Evolutionary conservation across 2,329 filamentous ascomycete genomes (phyloP).

Genomic region (Cytospora leucostoma): DNA sequence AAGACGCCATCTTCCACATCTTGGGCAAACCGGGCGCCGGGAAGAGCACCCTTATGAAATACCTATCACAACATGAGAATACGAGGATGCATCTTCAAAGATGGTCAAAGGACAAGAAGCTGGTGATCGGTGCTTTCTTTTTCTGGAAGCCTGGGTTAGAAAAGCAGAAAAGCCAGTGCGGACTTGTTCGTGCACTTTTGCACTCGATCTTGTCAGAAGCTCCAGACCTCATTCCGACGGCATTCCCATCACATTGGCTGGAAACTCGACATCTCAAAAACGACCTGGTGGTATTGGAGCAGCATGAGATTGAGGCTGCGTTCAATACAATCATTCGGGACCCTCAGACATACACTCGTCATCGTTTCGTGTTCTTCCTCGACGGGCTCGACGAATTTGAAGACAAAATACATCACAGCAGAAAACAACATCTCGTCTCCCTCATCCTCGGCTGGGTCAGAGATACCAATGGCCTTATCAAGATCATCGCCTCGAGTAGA

Average conservation of each 20-base stretch:
- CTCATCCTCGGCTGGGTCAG: conserved; percentile 2
- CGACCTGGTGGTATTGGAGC: background rate
- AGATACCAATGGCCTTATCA: background rate
- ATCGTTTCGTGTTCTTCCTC: conserved; percentile 1
- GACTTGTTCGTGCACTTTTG: background rate
- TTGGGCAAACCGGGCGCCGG: too few species aligned
- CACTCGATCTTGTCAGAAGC: conserved; percentile 3
- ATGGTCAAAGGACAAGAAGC: background rate
- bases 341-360: too few species aligned
- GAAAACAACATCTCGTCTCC: background rate
- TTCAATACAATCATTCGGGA: background rate
- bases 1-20: too few species aligned
- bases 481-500: conserved; percentile 2
- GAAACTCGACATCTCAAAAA: conserved; percentile 1
- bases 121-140: background rate
- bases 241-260: conserved; percentile 5
- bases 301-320: background rate
- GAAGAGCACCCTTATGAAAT: conserved; percentile 1
- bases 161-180: background rate
- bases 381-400: conserved; percentile 11
- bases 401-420: background rate
- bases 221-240: background rate
- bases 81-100: background rate
- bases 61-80: background rate
- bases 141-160: conserved; percentile 3